Percentiles rank a stretch among this genome's conserved stretches.
Conservation (phyloP, 2,329 filamentous ascomycete genomes). For the Xylaria sp. region DNA sequence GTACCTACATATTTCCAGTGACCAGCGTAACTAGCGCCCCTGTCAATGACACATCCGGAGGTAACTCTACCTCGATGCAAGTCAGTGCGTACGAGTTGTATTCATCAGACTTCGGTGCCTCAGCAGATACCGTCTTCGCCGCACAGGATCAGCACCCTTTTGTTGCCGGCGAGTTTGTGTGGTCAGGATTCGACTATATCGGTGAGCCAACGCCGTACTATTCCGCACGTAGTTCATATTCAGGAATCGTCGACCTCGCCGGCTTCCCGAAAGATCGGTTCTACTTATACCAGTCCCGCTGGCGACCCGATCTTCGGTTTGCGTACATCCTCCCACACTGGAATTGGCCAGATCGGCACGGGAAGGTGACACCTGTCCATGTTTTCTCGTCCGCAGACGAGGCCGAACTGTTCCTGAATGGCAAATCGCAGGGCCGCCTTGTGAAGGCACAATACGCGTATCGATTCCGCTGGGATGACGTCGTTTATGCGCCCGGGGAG, state of each 20-base stretch:
- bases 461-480: conserved; percentile 64
- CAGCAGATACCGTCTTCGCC: conserved; percentile 64
- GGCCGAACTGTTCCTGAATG: conserved; percentile 66
- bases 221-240: conserved; percentile 62
- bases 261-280: conserved; percentile 68
- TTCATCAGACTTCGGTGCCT: conserved; percentile 57
- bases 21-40: conserved; percentile 52
- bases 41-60: conserved; percentile 54
- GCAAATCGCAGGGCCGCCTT: conserved; percentile 56
- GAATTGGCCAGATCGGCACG: conserved; percentile 63
- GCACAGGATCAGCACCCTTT: conserved; percentile 60
- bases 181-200: conserved; percentile 62
- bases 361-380: conserved; percentile 63
- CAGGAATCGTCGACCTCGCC: conserved; percentile 66
- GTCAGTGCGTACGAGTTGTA: conserved; percentile 66
- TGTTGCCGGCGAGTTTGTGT: conserved; percentile 65
- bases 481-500: conserved; percentile 60
- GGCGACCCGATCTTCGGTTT: conserved; percentile 59
- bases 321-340: conserved; percentile 67
- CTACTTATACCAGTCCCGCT: conserved; percentile 65
- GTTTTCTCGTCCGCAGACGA: conserved; percentile 63
- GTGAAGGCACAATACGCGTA: conserved; percentile 54
- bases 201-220: conserved; percentile 63
- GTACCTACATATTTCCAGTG: conserved; percentile 65
- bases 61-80: conserved; percentile 51